A percentile compares a stretch with the other conserved stretches of the same genome.
Evolutionary conservation across 139 green algal genomes (phyloP).

Genomic region (Auxenochlorella pyrenoidosa): DNA sequence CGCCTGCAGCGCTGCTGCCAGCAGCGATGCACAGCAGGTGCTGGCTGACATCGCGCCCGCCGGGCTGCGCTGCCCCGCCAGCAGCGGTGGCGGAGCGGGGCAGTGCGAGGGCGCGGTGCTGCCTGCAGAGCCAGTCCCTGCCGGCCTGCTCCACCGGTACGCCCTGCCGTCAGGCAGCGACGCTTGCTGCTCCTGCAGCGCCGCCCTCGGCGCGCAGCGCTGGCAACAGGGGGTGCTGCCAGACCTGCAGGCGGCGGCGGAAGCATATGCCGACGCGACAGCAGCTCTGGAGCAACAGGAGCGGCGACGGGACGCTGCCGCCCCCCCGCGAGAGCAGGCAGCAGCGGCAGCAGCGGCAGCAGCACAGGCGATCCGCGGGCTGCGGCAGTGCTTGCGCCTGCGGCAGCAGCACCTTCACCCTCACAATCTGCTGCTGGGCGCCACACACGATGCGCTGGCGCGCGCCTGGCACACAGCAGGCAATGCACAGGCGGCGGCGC

Average conservation of each 20-base stretch:
- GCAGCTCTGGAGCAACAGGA: neutral
- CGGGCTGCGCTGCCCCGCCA: slow-evolving; percentile 19
- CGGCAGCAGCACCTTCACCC: slow-evolving; percentile 22
- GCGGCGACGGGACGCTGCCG: no score
- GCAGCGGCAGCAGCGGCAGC: neutral
- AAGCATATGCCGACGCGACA: neutral
- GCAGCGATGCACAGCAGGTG: neutral
- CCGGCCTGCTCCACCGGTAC: slow-evolving; percentile 16
- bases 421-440: slow-evolving; percentile 33
- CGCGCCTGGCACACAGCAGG: slow-evolving; percentile 14
- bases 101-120: slow-evolving; percentile 27
- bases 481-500: slow-evolving; percentile 1
- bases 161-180: slow-evolving; percentile 1
- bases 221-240: slow-evolving; percentile 3
- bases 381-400: slow-evolving; percentile 21
- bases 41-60: neutral
- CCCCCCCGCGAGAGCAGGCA: neutral
- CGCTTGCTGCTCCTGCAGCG: slow-evolving; percentile 24
- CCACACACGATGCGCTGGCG: slow-evolving; percentile 38
- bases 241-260: neutral
- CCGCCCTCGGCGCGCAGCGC: neutral
- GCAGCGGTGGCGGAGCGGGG: neutral
- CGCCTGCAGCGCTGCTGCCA: neutral
- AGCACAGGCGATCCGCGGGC: neutral
- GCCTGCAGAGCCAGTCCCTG: neutral